A percentile compares a stretch with the other conserved stretches of the same genome.
Evolutionary conservation across 345 rosid species (phyloP).

Genomic region (Lepidium sativum): DNA sequence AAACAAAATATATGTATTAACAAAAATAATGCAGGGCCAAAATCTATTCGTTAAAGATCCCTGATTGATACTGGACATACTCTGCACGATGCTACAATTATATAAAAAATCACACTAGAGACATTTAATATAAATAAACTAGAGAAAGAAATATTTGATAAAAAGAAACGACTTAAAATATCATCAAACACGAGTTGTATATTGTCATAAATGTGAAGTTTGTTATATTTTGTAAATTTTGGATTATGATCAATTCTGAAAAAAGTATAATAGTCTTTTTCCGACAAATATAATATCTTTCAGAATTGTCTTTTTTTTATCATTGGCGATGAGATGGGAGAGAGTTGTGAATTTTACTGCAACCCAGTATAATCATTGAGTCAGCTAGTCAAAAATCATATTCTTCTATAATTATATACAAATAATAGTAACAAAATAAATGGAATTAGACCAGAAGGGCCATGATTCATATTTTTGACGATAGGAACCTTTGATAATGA

Average conservation of each 20-base stretch:
- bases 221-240: too few species aligned
- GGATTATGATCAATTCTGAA: too few species aligned
- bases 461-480: slow-evolving; percentile 26
- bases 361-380: background rate
- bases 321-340: background rate
- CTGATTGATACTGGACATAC: background rate
- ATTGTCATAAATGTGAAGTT: too few species aligned
- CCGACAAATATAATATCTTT: too few species aligned
- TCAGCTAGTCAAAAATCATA: background rate
- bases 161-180: background rate
- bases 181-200: too few species aligned
- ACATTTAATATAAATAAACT: background rate
- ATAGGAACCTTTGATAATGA: slow-evolving; percentile 46
- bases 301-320: too few species aligned
- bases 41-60: background rate
- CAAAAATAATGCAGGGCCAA: background rate
- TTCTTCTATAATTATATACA: background rate
- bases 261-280: too few species aligned
- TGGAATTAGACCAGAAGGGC: slow-evolving; percentile 9
- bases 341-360: background rate
- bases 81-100: background rate
- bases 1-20: background rate
- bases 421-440: background rate
- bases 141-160: background rate
- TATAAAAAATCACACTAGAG: background rate